Conservation (phyloP, 1,284 basidiomycete genomes). For the Tylopilus microsporus region DNA sequence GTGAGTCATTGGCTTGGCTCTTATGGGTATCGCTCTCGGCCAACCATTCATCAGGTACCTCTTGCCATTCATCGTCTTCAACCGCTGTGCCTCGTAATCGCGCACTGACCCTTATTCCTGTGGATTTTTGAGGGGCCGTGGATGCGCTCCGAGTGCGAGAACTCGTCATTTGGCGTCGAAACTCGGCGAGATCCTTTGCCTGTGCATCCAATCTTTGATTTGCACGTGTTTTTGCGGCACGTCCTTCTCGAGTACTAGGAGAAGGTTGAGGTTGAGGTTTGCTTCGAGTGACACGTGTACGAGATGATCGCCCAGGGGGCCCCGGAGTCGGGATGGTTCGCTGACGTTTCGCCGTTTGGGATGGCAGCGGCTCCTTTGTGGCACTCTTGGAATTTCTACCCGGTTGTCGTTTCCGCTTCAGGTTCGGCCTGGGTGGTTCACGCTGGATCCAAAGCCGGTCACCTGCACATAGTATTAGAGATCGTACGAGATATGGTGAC, state of each 20-base stretch:
- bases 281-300: constrained; percentile 11
- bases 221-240: constrained; percentile 66
- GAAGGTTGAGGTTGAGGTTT: constrained; percentile 15
- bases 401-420: constrained; percentile 56
- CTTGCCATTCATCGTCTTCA: constrained; percentile 69
- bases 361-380: constrained; percentile 21
- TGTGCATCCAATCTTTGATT: constrained; percentile 64
- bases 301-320: constrained; percentile 12
- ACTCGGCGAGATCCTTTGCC: constrained; percentile 61
- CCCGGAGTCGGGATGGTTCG: constrained; percentile 11
- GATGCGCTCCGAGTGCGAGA: constrained; percentile 14
- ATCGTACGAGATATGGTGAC: constrained; percentile 5
- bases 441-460: constrained; percentile 88
- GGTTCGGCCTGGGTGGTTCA: constrained; percentile 48
- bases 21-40: constrained; percentile 26
- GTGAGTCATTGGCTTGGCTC: constrained; percentile 11
- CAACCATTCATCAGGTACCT: constrained; percentile 73
- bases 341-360: constrained; percentile 20
- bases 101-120: constrained; percentile 63
- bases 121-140: constrained; percentile 29
- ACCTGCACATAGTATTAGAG: constrained; percentile 33
- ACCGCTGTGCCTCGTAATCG: constrained; percentile 50
- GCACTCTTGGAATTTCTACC: constrained; percentile 28
- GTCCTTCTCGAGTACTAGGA: constrained; percentile 38
- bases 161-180: constrained; percentile 47